Evolutionary conservation across 1,284 basidiomycete species (phyloP).

Genomic region (Cryptococcus sp.): DNA sequence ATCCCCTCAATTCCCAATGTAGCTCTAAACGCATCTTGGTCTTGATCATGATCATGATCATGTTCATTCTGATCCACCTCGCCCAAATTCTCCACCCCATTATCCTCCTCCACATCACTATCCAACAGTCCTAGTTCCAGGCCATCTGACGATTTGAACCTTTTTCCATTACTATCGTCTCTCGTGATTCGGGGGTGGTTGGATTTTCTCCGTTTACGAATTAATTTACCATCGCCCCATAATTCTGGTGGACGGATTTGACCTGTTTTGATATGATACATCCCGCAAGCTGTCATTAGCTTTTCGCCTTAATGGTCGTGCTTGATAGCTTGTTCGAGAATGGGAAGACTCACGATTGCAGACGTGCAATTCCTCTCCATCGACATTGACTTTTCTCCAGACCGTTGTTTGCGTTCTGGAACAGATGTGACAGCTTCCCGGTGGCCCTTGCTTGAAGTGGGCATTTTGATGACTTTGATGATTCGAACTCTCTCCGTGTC

Average conservation of each 20-base stretch:
- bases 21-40: neutral
- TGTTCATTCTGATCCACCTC: neutral
- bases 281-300: conserved; percentile 33
- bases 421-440: conserved; percentile 44
- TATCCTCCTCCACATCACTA: neutral
- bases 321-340: too few relatives aligned
- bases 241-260: conserved; percentile 42
- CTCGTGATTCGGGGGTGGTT: neutral
- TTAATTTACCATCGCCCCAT: conserved; percentile 41
- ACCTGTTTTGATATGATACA: conserved; percentile 42
- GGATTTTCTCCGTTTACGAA: conserved; percentile 33
- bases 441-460: conserved; percentile 32
- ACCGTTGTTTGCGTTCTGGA: conserved; percentile 41
- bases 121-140: neutral
- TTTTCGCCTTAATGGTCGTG: too few relatives aligned
- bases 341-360: conserved; percentile 39
- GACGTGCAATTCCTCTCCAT: conserved; percentile 32
- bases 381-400: conserved; percentile 38
- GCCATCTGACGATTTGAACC: neutral
- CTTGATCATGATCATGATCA: neutral
- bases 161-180: neutral
- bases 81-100: neutral
- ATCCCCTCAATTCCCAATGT: neutral
- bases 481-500: neutral
- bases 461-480: conserved; percentile 10